Evolutionary conservation across 164 flowering plant genomes (phyloP).

Genomic region (Macadamia integrifolia): DNA sequence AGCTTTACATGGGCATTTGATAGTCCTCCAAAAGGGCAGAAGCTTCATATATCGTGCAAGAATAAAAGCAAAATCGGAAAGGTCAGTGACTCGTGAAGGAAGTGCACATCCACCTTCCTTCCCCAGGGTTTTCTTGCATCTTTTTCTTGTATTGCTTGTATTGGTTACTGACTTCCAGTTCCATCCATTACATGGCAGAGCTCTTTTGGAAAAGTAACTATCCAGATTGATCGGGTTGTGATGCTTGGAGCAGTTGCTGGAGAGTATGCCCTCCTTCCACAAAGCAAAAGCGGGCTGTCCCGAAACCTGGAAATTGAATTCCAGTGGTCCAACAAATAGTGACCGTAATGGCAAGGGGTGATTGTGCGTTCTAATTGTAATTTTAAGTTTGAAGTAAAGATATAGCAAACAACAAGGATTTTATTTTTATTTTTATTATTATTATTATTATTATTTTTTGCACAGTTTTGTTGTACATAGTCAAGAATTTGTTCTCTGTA

Average conservation of each 20-base stretch:
- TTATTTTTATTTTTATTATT: background rate
- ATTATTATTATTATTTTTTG: background rate
- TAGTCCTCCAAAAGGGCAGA: slow-evolving; percentile 97
- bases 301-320: slow-evolving; percentile 93
- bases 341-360: slow-evolving; percentile 7
- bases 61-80: slow-evolving; percentile 99
- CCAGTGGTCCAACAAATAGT: slow-evolving; percentile 84
- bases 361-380: slow-evolving; percentile 5
- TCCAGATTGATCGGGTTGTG: slow-evolving; percentile 93
- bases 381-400: slow-evolving; percentile 11
- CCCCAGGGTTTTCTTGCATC: background rate
- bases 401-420: background rate
- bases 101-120: background rate
- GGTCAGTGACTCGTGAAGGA: slow-evolving; percentile 35
- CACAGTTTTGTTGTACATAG: slow-evolving; percentile 35
- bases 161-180: slow-evolving; percentile 5
- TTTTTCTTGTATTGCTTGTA: background rate
- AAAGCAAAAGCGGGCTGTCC: slow-evolving; percentile 83
- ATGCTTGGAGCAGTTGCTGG: slow-evolving; percentile 95
- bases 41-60: slow-evolving; percentile 97
- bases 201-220: slow-evolving; percentile 93
- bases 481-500: slow-evolving; percentile 16
- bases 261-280: slow-evolving; percentile 79
- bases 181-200: slow-evolving; percentile 42
- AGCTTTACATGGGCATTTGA: slow-evolving; percentile 92